A percentile compares a stretch with the other conserved stretches of the same genome.
These are phyloP conservation scores for Carex myosuroides DNA, from an alignment of 176 grass and related monocot genomes.

Conservation along the genomic window DNA sequence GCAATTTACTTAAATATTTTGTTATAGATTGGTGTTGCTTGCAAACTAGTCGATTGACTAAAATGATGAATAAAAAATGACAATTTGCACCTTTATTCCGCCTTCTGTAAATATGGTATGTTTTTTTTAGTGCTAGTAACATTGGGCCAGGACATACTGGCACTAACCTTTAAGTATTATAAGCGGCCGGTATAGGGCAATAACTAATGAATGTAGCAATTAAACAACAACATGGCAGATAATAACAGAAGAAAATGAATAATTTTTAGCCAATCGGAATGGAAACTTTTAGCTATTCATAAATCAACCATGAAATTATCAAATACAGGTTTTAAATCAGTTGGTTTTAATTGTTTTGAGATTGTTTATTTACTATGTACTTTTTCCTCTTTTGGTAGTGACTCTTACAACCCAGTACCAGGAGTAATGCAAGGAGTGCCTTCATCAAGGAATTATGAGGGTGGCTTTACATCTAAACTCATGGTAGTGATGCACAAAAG, in stretches of 20 bases:
- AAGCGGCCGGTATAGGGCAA: not conserved
- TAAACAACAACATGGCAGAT: not conserved
- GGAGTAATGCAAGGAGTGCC: slow-evolving; percentile 71
- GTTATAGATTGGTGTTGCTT: not conserved
- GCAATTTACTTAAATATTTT: not conserved
- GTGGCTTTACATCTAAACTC: slow-evolving; percentile 83
- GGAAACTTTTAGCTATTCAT: not conserved
- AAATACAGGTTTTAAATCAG: not conserved
- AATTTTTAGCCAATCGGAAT: not conserved
- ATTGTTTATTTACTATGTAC: not conserved
- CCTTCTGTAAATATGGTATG: not conserved
- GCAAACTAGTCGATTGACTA: not conserved
- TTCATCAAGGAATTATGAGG: slow-evolving; percentile 75
- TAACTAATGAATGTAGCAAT: not conserved
- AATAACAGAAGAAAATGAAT: not conserved
- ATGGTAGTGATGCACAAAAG: slow-evolving; percentile 46
- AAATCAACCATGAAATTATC: not conserved
- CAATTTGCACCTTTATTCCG: not conserved
- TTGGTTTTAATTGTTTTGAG: not conserved
- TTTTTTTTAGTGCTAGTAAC: not conserved
- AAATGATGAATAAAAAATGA: not conserved
- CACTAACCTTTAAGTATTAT: not conserved
- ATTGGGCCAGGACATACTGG: not conserved
- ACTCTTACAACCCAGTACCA: slow-evolving; percentile 96
- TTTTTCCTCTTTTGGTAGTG: slow-evolving; percentile 21